phyloP scores from a whole-genome alignment of 1,284 basidiomycete species.

The Sanghuangporus baumii region DNA sequence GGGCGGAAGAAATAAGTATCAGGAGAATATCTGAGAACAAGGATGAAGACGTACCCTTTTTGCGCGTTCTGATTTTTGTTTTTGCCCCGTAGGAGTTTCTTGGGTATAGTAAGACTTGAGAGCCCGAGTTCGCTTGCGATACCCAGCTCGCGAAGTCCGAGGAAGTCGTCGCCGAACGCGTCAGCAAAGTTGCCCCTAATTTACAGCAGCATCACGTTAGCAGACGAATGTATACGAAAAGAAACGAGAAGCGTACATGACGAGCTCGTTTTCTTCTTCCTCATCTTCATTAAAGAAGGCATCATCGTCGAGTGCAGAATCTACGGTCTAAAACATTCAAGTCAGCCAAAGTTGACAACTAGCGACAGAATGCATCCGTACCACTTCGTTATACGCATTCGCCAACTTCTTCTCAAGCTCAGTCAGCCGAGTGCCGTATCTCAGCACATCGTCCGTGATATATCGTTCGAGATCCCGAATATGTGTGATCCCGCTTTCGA shows the following conservation, averaged over 20 bases:
- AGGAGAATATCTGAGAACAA: constrained; percentile 8
- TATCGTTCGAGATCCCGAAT: constrained; percentile 80
- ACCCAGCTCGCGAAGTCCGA: constrained; percentile 84
- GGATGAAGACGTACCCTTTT: constrained; percentile 39
- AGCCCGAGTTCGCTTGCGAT: constrained; percentile 88
- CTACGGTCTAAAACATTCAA: constrained; percentile 39
- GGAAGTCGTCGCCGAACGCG: constrained; percentile 87
- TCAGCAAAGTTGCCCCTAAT: constrained; percentile 82
- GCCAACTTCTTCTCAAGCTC: constrained; percentile 86
- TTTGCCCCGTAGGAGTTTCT: constrained; percentile 72
- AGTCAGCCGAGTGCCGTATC: constrained; percentile 69
- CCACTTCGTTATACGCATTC: constrained; percentile 75
- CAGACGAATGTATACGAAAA: not conserved
- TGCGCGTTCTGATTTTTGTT: constrained; percentile 37
- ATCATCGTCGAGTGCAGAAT: constrained; percentile 57
- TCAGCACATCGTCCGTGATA: constrained; percentile 83
- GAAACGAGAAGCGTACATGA: constrained; percentile 47
- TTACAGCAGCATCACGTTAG: constrained; percentile 5
- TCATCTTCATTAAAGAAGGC: constrained; percentile 74
- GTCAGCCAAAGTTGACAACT: not conserved
- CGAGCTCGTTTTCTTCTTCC: constrained; percentile 68
- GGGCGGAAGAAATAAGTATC: not conserved
- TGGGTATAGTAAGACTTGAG: constrained; percentile 73
- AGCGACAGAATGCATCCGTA: constrained; percentile 28
- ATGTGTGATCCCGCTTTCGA: constrained; percentile 78